Conservation (phyloP, 2,329 filamentous ascomycete genomes). For the Xylariomycetidae sp. region DNA sequence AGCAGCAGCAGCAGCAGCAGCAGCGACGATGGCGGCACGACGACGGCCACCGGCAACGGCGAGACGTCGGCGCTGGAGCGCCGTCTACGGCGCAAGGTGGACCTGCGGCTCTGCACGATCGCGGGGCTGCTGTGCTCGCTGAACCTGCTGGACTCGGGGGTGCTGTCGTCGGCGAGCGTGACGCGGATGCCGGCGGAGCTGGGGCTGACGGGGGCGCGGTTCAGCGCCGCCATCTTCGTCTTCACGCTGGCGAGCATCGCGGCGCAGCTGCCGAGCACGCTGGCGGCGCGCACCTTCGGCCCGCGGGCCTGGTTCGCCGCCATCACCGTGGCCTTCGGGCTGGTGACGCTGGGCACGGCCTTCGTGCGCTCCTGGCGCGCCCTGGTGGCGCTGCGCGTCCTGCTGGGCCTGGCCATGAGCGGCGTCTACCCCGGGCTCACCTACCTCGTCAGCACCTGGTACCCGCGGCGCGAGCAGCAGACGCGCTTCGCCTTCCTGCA, state of each 20-base stretch:
- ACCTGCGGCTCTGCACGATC: conserved; percentile 63
- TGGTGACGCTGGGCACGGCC: conserved; percentile 61
- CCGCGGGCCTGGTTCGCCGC: conserved; percentile 60
- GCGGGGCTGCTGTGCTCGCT: conserved; percentile 65
- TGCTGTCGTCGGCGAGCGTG: conserved; percentile 63
- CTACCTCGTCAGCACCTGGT: conserved; percentile 53
- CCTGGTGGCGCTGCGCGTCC: conserved; percentile 61
- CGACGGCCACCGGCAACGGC: conserved; percentile 5
- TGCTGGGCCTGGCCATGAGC: conserved; percentile 58
- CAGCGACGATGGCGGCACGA: conserved; percentile 3
- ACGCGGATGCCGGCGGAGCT: conserved; percentile 62
- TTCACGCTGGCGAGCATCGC: conserved; percentile 63
- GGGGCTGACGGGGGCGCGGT: conserved; percentile 57
- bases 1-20: conserved; percentile 3
- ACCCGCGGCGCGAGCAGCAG: conserved; percentile 59
- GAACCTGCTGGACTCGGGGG: conserved; percentile 63
- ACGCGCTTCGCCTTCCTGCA: conserved; percentile 60
- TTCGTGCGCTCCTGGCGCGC: conserved; percentile 62
- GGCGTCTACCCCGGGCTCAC: conserved; percentile 46
- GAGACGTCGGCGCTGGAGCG: conserved; percentile 15
- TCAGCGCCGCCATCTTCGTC: conserved; percentile 66
- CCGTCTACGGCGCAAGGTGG: conserved; percentile 52
- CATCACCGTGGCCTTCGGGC: conserved; percentile 55
- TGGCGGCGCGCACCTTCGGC: conserved; percentile 58
- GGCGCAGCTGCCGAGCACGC: conserved; percentile 63